These are phyloP conservation scores for Yamadazyma mexicana DNA, from an alignment of 1,139 yeast genomes.

Conservation along the genomic window DNA sequence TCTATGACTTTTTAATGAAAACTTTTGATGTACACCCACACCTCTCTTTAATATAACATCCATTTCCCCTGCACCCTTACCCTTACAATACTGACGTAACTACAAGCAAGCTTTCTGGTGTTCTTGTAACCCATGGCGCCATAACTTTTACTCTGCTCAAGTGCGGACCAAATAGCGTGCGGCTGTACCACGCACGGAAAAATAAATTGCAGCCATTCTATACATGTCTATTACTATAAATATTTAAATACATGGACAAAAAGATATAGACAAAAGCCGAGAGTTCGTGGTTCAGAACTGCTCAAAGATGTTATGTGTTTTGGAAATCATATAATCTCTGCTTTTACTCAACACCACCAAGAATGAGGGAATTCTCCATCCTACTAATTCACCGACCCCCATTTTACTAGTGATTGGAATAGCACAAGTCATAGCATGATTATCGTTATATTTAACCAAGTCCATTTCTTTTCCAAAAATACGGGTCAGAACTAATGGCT, in stretches of 20 bases:
- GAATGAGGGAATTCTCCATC: slow-evolving; percentile 21
- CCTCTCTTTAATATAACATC: too few relatives aligned
- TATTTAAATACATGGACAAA: neutral
- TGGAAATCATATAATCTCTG: slow-evolving; percentile 2
- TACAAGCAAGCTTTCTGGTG: too few relatives aligned
- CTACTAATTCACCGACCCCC: slow-evolving; percentile 27
- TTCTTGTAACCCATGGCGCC: too few relatives aligned
- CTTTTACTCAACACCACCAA: slow-evolving; percentile 1
- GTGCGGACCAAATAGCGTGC: too few relatives aligned
- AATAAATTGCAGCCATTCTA: too few relatives aligned
- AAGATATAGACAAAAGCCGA: too few relatives aligned
- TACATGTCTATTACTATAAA: slow-evolving; percentile 1
- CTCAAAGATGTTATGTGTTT: neutral
- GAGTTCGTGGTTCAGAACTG: neutral
- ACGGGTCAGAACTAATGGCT: slow-evolving; percentile 10
- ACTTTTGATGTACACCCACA: too few relatives aligned
- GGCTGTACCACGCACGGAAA: too few relatives aligned
- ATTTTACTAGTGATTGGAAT: slow-evolving; percentile 29
- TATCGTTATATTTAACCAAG: neutral
- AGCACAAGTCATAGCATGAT: slow-evolving; percentile 9
- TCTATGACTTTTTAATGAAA: too few relatives aligned
- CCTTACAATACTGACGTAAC: too few relatives aligned
- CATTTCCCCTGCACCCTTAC: too few relatives aligned
- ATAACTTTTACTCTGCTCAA: too few relatives aligned
- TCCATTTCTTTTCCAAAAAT: slow-evolving; percentile 9